A percentile compares a stretch with the other conserved stretches of the same genome.
phyloP scores from a whole-genome alignment of 106 monocot genomes.

The Apostasia shenzhenica region DNA sequence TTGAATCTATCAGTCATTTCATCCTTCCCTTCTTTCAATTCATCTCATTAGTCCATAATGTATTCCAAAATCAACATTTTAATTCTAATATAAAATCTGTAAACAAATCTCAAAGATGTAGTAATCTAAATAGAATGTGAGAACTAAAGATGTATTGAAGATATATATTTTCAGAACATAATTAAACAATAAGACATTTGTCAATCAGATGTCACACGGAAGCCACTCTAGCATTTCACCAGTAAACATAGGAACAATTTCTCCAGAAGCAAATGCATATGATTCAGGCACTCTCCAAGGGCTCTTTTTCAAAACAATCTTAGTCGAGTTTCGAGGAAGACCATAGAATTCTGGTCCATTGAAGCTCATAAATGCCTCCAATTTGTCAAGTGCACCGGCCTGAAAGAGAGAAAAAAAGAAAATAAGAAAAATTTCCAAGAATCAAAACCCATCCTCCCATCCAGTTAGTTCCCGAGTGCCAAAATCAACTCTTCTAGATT shows the following conservation, averaged over 20 bases:
- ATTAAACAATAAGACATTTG: not conserved
- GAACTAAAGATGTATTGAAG: too few relatives aligned
- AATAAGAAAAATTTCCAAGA: not conserved
- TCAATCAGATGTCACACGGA: constrained; percentile 10
- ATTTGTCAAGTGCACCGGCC: constrained; percentile 85
- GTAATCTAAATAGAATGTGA: too few relatives aligned
- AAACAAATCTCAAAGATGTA: too few relatives aligned
- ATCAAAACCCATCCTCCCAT: too few relatives aligned
- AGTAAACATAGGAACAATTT: constrained; percentile 85
- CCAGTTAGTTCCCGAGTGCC: too few relatives aligned
- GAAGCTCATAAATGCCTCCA: constrained; percentile 94
- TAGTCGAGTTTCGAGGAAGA: constrained; percentile 62
- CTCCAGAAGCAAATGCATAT: constrained; percentile 51
- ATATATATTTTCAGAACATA: too few relatives aligned
- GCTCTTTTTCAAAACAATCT: constrained; percentile 46
- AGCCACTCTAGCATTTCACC: constrained; percentile 77
- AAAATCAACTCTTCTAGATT: too few relatives aligned
- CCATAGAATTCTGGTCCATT: constrained; percentile 98
- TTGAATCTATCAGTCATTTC: too few relatives aligned
- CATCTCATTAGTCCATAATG: too few relatives aligned
- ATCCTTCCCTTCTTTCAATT: too few relatives aligned
- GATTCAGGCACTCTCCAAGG: constrained; percentile 81
- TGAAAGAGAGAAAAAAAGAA: constrained; percentile 13
- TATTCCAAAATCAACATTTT: too few relatives aligned
- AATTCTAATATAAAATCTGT: too few relatives aligned